phyloP scores from a whole-genome alignment of 805 yeast genomes.

The Wickerhamomyces rabaulensis region DNA sequence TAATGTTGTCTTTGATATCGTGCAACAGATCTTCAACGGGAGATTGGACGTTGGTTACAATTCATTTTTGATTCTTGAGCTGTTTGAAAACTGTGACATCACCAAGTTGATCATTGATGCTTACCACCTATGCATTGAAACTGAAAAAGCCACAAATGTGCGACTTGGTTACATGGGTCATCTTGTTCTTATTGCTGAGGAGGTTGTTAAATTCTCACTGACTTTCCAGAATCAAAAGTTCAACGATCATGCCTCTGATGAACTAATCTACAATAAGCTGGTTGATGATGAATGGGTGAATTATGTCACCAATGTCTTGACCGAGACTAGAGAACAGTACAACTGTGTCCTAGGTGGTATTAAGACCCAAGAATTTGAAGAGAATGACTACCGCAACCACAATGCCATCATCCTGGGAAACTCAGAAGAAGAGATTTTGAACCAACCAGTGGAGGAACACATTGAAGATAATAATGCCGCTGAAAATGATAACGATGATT shows the following conservation, averaged over 20 bases:
- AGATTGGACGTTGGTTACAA: slow-evolving; percentile 68
- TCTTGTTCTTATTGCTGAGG: slow-evolving; percentile 87
- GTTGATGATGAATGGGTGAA: slow-evolving; percentile 56
- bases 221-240: slow-evolving; percentile 25
- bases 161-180: slow-evolving; percentile 97
- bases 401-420: slow-evolving; percentile 23
- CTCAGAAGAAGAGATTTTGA: slow-evolving; percentile 23
- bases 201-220: slow-evolving; percentile 78
- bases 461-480: background rate
- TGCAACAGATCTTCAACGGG: slow-evolving; percentile 79
- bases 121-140: slow-evolving; percentile 50
- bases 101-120: slow-evolving; percentile 64
- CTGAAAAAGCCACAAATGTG: slow-evolving; percentile 56
- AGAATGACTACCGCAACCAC: slow-evolving; percentile 16
- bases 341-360: slow-evolving; percentile 80
- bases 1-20: slow-evolving; percentile 78
- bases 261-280: slow-evolving; percentile 20
- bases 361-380: slow-evolving; percentile 21
- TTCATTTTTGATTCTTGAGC: slow-evolving; percentile 53
- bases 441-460: slow-evolving; percentile 12
- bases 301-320: slow-evolving; percentile 69
- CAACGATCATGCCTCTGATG: slow-evolving; percentile 21
- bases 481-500: slow-evolving; percentile 1
- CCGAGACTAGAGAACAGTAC: slow-evolving; percentile 80
- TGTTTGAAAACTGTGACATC: slow-evolving; percentile 54